Conservation (phyloP, 768 basidiomycete genomes). For the Lentinula sp. region DNA sequence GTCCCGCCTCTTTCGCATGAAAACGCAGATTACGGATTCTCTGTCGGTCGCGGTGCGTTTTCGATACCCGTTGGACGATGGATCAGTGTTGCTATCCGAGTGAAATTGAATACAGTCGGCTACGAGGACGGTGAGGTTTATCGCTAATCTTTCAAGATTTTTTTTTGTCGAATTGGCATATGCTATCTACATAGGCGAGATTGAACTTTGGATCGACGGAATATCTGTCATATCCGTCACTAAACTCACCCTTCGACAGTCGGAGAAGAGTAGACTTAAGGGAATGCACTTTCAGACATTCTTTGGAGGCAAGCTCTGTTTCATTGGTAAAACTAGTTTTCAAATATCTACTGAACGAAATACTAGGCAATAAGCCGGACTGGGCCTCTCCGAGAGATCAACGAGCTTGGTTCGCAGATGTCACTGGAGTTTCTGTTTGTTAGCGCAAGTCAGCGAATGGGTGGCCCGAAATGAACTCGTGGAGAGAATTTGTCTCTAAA, state of each 20-base stretch:
- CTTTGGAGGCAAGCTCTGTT: constrained; percentile 54
- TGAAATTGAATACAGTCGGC: constrained; percentile 62
- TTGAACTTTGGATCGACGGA: constrained; percentile 63
- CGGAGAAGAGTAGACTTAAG: constrained; percentile 42
- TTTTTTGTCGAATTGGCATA: neutral
- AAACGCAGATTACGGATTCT: constrained; percentile 58
- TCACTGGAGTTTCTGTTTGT: constrained; percentile 34
- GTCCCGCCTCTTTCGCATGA: constrained; percentile 43
- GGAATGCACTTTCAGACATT: constrained; percentile 77
- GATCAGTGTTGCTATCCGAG: constrained; percentile 58
- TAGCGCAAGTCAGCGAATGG: neutral
- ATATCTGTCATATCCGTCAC: constrained; percentile 42
- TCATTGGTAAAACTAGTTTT: neutral
- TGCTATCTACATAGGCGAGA: constrained; percentile 38
- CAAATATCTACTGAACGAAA: neutral
- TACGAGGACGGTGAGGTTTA: constrained; percentile 42
- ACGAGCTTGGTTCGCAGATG: constrained; percentile 51
- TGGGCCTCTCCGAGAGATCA: constrained; percentile 66
- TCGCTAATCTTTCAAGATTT: neutral
- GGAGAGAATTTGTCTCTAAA: no score
- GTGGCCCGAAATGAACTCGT: no score
- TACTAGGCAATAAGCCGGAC: constrained; percentile 41
- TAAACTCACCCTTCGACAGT: constrained; percentile 41
- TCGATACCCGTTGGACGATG: constrained; percentile 46
- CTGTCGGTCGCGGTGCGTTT: constrained; percentile 63